phyloP scores from a whole-genome alignment of 2,329 filamentous ascomycete species.

The Aspergillus thermomutatus region DNA sequence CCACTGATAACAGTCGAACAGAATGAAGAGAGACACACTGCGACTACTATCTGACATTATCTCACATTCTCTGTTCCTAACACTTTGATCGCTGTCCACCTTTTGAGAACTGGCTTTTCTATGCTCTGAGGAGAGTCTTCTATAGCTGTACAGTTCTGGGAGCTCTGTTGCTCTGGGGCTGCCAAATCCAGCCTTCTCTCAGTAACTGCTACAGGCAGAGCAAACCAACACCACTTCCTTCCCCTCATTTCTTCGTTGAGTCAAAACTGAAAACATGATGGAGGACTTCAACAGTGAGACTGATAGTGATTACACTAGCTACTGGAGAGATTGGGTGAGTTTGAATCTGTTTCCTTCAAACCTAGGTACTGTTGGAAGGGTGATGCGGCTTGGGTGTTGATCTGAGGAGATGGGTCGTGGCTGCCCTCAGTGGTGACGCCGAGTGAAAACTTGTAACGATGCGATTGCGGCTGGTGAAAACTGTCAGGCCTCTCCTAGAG shows the following conservation, averaged over 20 bases:
- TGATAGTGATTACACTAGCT: conserved; percentile 98
- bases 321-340: conserved; percentile 98
- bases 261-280: conserved; percentile 53
- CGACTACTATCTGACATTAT: conserved; percentile 5
- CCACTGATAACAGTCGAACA: conserved; percentile 22
- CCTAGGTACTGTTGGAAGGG: conserved; percentile 7
- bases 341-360: conserved; percentile 10
- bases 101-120: not conserved
- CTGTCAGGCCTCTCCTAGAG: not conserved
- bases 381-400: conserved; percentile 3
- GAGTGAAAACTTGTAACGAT: conserved; percentile 1
- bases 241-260: conserved; percentile 1
- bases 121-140: conserved; percentile 16
- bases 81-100: not conserved
- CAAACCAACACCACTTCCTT: conserved; percentile 15
- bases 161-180: conserved; percentile 16
- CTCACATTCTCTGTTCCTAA: not conserved
- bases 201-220: conserved; percentile 22
- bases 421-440: not conserved
- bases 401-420: conserved; percentile 5
- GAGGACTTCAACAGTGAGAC: conserved; percentile 98
- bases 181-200: conserved; percentile 19
- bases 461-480: conserved; percentile 7
- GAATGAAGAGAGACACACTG: conserved; percentile 20
- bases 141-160: conserved; percentile 22